Percentiles rank a stretch among this genome's conserved stretches.
Evolutionary conservation across 345 rosid genomes (phyloP).

Genomic region (Hypericum perforatum): DNA sequence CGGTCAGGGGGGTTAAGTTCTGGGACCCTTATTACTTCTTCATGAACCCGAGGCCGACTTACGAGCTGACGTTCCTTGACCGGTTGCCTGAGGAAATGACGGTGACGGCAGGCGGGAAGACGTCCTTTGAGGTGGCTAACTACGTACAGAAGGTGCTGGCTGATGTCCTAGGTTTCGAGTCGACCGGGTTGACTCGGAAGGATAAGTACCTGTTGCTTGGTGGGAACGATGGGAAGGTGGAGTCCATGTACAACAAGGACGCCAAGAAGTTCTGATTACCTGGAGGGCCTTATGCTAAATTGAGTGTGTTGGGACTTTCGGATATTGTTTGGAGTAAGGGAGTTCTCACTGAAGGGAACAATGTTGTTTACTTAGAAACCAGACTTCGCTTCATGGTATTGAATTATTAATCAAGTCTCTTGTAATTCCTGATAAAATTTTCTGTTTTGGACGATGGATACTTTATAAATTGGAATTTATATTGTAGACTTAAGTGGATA

Average conservation of each 20-base stretch:
- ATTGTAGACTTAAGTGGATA: no score
- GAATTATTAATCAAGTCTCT: no score
- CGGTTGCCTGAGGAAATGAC: conserved; percentile 74
- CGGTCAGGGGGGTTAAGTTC: conserved; percentile 81
- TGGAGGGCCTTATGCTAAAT: no score
- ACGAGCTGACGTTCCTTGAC: conserved; percentile 64
- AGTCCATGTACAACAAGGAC: conserved; percentile 40
- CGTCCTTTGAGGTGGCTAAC: conserved; percentile 82
- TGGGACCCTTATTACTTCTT: conserved; percentile 90
- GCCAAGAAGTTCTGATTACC: conserved; percentile 10
- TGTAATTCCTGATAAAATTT: no score
- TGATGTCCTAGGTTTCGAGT: conserved; percentile 56
- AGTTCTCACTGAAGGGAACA: no score
- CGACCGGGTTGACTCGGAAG: conserved; percentile 70
- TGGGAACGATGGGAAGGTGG: conserved; percentile 84
- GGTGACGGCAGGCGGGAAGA: conserved; percentile 70
- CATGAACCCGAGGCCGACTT: conserved; percentile 88
- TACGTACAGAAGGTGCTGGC: conserved; percentile 74
- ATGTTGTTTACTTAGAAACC: no score
- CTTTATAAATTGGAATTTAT: no score
- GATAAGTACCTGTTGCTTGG: conserved; percentile 80
- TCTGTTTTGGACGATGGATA: no score
- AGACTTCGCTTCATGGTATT: no score
- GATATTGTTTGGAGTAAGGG: no score
- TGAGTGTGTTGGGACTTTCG: no score